Base-by-base conservation (phyloP, 768 basidiomycete species). In the Rhizopogon sp. region DNA sequence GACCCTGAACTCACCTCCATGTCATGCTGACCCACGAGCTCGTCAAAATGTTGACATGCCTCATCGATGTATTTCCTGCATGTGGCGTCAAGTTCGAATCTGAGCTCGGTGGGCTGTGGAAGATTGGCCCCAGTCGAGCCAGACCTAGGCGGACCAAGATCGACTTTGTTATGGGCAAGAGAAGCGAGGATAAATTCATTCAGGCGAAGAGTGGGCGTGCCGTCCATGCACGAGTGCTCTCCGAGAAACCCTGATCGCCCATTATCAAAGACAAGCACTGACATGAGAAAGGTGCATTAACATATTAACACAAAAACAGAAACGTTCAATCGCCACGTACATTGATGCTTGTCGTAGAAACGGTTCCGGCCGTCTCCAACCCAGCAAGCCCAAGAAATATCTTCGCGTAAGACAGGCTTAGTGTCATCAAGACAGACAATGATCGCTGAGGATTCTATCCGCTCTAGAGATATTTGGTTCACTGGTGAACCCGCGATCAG, bases 321-420 rank as follows among this genome's bases (percentile, higher is more conserved):
- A 10, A 43, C 31, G 11, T 22, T 40, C 22, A 54, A 50, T 13
- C 17, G 42, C 22, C 44, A 77, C 87, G 35, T 67, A 93, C 92
- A 64, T 66, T 98, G 91, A 66, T 98, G 96, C 72, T 99, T 99
- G 76, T 98, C 97, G 66, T 87, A 98, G 78, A 89, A 99, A 56
- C 96, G 76, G 69, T 96, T 97, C 49, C 84, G 76, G 22, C 93
- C 95, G 61, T 96, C 82, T 33, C 94, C 96, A 22, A 86, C 85
- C 94, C 96, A 98, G 47, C 84, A 82, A 17, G 72, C 76, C 85
- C 89, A 88, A 54, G 88, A 88, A 11, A 88, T 77, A 29, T 90
- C 84, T 60, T 96, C 90, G 40, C 92, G 79, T 5, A 89, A 89
- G 33, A 90, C 74, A 0, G 96, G 96, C 39, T 78, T 78, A 10